Percentiles rank a stretch among this genome's conserved stretches.
These are phyloP conservation scores for Verticillium klebahnii DNA, from an alignment of 2,329 filamentous ascomycete genomes.

Conservation along the genomic window DNA sequence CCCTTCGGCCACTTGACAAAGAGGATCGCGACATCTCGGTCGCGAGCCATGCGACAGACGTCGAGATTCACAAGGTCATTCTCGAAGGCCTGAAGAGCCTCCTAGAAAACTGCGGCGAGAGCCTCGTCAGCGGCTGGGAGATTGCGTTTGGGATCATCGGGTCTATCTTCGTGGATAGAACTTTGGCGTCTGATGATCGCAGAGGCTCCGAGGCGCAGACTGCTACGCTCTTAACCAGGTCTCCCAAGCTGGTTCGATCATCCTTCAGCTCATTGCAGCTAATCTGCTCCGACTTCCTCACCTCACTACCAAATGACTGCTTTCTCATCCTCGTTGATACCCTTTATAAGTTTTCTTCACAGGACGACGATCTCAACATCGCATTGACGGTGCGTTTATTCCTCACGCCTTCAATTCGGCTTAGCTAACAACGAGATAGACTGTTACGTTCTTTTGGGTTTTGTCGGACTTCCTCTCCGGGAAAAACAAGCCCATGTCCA, in stretches of 20 bases:
- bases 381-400: conserved; percentile 69
- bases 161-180: conserved; percentile 63
- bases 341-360: conserved; percentile 82
- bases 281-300: conserved; percentile 90
- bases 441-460: conserved; percentile 94
- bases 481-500: conserved; percentile 52
- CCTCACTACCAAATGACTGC: conserved; percentile 65
- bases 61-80: conserved; percentile 75
- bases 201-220: conserved; percentile 23
- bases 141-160: conserved; percentile 80
- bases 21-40: conserved; percentile 49
- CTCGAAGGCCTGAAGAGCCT: conserved; percentile 78
- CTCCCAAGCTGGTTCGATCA: conserved; percentile 73
- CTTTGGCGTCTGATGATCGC: conserved; percentile 25
- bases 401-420: conserved; percentile 7
- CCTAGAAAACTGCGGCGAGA: conserved; percentile 84
- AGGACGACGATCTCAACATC: conserved; percentile 90
- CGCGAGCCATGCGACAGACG: conserved; percentile 57
- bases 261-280: conserved; percentile 88
- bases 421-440: conserved; percentile 39
- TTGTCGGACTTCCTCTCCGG: conserved; percentile 79
- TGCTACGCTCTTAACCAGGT: conserved; percentile 46
- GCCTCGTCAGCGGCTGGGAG: conserved; percentile 77
- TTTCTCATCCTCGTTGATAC: conserved; percentile 79
- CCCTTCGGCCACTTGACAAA: conserved; percentile 52